These are phyloP conservation scores for Naganishia sp. DNA, from an alignment of 1,284 basidiomycete genomes.

Conservation along the genomic window DNA sequence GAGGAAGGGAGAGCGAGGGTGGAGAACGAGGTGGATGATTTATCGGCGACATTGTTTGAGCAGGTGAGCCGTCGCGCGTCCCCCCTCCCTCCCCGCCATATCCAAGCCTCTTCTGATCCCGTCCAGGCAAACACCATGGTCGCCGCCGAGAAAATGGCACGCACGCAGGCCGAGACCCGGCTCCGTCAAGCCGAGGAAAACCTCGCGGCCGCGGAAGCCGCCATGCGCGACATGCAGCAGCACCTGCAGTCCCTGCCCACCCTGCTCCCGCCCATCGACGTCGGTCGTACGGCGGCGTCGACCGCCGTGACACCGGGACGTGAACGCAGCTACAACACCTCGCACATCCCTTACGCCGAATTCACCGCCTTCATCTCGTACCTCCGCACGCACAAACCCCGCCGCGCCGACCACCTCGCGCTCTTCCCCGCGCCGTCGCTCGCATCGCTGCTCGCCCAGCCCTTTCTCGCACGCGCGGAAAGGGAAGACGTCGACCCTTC, in stretches of 20 bases:
- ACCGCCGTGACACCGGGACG: not conserved
- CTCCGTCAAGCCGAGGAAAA: conserved; percentile 76
- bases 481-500: conserved; percentile 94
- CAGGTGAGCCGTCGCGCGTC: conserved; percentile 51
- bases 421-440: conserved; percentile 58
- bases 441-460: conserved; percentile 70
- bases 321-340: conserved; percentile 60
- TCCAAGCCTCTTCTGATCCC: not conserved
- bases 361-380: conserved; percentile 80
- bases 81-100: not conserved
- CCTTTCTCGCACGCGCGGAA: conserved; percentile 79
- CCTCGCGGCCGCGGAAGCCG: conserved; percentile 79
- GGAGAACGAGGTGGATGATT: conserved; percentile 90
- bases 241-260: conserved; percentile 70
- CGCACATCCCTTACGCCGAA: conserved; percentile 79
- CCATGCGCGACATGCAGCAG: conserved; percentile 76
- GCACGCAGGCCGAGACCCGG: conserved; percentile 77
- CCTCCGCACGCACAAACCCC: conserved; percentile 69
- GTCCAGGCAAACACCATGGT: conserved; percentile 85
- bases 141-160: conserved; percentile 77
- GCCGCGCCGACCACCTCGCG: conserved; percentile 42
- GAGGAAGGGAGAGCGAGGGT: conserved; percentile 73
- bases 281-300: not conserved
- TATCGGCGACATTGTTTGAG: conserved; percentile 81
- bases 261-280: conserved; percentile 31